A percentile compares a stretch with the other conserved stretches of the same genome.
phyloP scores from a whole-genome alignment of 345 rosid species.

The Eutrema japonicum region DNA sequence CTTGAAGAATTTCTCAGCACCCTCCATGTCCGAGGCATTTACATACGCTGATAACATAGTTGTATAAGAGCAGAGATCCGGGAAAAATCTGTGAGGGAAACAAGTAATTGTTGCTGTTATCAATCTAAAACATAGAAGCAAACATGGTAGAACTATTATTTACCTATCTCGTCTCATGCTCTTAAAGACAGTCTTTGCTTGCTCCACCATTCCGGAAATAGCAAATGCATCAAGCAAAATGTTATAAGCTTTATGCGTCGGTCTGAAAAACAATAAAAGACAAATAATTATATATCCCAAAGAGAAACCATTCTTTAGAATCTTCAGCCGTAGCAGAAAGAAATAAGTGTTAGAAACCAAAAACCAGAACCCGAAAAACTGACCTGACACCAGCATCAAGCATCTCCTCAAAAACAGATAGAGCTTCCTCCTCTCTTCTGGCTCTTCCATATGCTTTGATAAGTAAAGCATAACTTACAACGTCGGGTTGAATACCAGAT shows the following conservation, averaged over 20 bases:
- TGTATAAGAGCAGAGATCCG: constrained; percentile 88
- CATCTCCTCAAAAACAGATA: constrained; percentile 98
- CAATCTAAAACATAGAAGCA: constrained; percentile 21
- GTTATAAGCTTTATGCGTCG: constrained; percentile 88
- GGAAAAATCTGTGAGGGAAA: constrained; percentile 59
- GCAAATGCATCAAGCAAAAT: constrained; percentile 96
- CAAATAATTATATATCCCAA: neutral
- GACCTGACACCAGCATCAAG: constrained; percentile 95
- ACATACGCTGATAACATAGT: constrained; percentile 95
- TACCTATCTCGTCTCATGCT: constrained; percentile 98
- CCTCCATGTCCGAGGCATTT: constrained; percentile 90
- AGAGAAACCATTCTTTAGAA: neutral
- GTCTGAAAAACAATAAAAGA: constrained; percentile 54
- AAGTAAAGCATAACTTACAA: constrained; percentile 89
- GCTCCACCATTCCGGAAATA: constrained; percentile 95
- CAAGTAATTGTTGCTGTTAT: neutral
- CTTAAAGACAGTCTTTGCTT: constrained; percentile 81
- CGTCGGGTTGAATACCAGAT: constrained; percentile 81
- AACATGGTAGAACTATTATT: constrained; percentile 7
- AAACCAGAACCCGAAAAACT: constrained; percentile 40
- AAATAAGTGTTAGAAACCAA: neutral
- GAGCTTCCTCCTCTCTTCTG: constrained; percentile 94
- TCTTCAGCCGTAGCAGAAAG: neutral
- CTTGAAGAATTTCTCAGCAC: constrained; percentile 84
- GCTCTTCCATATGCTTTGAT: constrained; percentile 95